Conservation (phyloP, 371 early-diverging fungal species). For the Mucor mucedo region DNA sequence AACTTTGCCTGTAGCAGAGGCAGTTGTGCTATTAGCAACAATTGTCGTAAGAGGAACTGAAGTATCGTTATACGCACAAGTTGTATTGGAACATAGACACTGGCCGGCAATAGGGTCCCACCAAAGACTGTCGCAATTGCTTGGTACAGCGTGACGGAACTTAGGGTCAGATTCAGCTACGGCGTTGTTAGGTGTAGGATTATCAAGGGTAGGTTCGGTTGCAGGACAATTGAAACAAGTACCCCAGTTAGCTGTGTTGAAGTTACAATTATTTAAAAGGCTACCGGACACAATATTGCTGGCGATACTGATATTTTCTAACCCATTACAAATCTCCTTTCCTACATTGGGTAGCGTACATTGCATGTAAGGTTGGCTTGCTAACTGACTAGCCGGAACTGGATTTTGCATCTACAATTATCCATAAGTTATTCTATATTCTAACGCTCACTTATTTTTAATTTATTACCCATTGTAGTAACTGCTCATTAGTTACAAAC, state of each 20-base stretch:
- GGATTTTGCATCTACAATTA: conserved; percentile 66
- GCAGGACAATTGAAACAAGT: conserved; percentile 74
- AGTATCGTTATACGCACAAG: conserved; percentile 59
- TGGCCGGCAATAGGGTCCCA: conserved; percentile 74
- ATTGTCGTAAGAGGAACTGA: conserved; percentile 46
- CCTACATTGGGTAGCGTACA: conserved; percentile 64
- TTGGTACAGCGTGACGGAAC: conserved; percentile 62
- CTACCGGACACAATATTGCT: conserved; percentile 52
- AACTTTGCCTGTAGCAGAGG: conserved; percentile 1
- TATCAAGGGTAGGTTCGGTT: conserved; percentile 52
- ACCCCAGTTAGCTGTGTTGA: conserved; percentile 56
- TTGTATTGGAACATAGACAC: conserved; percentile 56
- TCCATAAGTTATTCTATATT: not conserved
- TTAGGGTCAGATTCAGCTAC: conserved; percentile 44
- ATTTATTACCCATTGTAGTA: conserved; percentile 61
- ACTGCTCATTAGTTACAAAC: conserved; percentile 71
- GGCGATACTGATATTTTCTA: conserved; percentile 54
- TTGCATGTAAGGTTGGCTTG: conserved; percentile 62
- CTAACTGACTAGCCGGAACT: conserved; percentile 64
- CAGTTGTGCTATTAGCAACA: conserved; percentile 12
- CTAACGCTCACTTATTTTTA: not conserved
- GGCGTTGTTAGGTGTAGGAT: conserved; percentile 57
- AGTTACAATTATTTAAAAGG: conserved; percentile 61
- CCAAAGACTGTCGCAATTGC: conserved; percentile 73
- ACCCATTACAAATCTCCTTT: conserved; percentile 78